phyloP scores from a whole-genome alignment of 2,329 filamentous ascomycete genomes.

The Thielaviopsis populi region DNA sequence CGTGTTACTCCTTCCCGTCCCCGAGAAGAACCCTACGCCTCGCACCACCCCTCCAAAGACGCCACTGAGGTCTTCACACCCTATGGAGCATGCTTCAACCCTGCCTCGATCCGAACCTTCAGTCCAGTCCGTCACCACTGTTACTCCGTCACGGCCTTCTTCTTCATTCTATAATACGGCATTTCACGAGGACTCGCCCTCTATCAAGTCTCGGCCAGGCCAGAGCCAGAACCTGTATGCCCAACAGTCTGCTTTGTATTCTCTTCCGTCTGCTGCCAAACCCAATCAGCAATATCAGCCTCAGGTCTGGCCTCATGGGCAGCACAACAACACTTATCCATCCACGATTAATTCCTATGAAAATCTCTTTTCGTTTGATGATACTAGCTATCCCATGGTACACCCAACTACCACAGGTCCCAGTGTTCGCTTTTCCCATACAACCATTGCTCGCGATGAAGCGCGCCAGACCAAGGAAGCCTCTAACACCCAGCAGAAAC shows the following conservation, averaged over 20 bases:
- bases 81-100: neutral
- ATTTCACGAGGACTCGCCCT: neutral
- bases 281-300: neutral
- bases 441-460: neutral
- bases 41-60: neutral
- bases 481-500: neutral
- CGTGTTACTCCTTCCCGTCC: neutral
- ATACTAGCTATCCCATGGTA: neutral
- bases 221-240: neutral
- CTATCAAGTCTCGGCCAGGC: neutral
- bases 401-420: neutral
- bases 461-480: neutral
- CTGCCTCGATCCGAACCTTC: neutral
- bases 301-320: neutral
- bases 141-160: neutral
- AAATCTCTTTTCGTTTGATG: neutral
- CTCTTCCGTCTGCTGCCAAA: neutral
- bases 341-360: neutral
- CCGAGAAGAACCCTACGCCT: neutral
- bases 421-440: neutral
- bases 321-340: neutral
- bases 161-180: neutral
- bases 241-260: neutral
- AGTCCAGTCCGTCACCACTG: neutral
- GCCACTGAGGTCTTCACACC: neutral